phyloP scores from a whole-genome alignment of 2,329 filamentous ascomycete species.

The Madurella fahalii region DNA sequence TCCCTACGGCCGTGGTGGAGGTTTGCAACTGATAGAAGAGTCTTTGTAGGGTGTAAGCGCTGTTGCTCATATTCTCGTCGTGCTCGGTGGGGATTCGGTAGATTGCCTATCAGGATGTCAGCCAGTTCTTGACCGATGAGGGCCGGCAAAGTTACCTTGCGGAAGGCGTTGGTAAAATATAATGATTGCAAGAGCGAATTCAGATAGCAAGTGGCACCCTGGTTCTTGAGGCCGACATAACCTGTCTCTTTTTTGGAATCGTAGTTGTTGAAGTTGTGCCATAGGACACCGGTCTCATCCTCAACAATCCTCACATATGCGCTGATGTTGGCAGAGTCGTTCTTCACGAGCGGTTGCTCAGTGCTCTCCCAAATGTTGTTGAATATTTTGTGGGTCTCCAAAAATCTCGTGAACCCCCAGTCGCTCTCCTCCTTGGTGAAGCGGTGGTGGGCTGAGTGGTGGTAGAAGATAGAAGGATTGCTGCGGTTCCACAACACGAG shows the following conservation, averaged over 20 bases:
- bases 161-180: constrained; percentile 88
- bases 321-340: constrained; percentile 73
- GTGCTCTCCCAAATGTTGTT: constrained; percentile 68
- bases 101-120: constrained; percentile 60
- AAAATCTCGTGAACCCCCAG: constrained; percentile 98
- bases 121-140: constrained; percentile 7
- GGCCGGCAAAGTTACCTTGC: constrained; percentile 58
- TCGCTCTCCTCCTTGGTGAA: constrained; percentile 96
- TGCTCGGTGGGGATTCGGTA: constrained; percentile 94
- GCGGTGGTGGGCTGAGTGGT: constrained; percentile 85
- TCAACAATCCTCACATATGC: constrained; percentile 79
- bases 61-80: constrained; percentile 77
- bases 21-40: constrained; percentile 95
- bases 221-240: constrained; percentile 93
- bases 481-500: constrained; percentile 92
- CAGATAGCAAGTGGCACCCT: constrained; percentile 87
- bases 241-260: constrained; percentile 99
- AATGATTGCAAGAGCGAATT: constrained; percentile 81
- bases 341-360: constrained; percentile 68
- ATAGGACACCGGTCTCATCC: constrained; percentile 82
- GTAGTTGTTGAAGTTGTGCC: constrained; percentile 91
- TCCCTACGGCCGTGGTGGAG: constrained; percentile 76
- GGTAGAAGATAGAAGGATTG: constrained; percentile 78
- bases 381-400: constrained; percentile 83
- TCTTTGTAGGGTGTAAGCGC: constrained; percentile 87